Base-by-base conservation (phyloP, 2,329 filamentous ascomycete genomes). In the Fusarium newnesense region DNA sequence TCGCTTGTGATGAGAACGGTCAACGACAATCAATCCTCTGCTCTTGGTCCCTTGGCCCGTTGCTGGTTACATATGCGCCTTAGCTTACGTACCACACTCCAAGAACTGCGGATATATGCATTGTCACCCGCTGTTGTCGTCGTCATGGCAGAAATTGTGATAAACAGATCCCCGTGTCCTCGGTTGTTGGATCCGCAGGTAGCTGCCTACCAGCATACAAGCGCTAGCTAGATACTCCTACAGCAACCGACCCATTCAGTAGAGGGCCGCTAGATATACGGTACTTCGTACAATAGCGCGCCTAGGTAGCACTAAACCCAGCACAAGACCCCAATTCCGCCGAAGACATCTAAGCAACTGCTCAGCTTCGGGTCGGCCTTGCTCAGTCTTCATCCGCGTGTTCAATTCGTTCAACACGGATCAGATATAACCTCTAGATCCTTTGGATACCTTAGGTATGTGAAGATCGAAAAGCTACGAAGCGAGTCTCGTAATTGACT, bases 131-230 rank as follows among this genome's bases (percentile, higher is more conserved):
- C 49, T 34, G 54, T 54, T 57, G 67, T 58, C 63, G 67, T 65
- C 70, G 67, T 74, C 63, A 69, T 74, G 71, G 52, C 71, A 74
- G 69, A 74, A 74, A 74, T 74, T 74, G 62, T 46, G 71, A 72
- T 74, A 47, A 61, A 43, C 64, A 62, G 52, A 72, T 72, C 71
- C 67, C 71, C 67, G 59, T 72, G 54, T 59, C 44, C 28, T 69
- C 8, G 60, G 37, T 50, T 46, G 24, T 57, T 64, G 30, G 60
- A 68, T 69, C 63, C 67, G 40, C 59, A 52, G 18, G 21, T 21
- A 43, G 19, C 43, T 43, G 40, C 42, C 54, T 69, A 42, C 40
- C 32, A 36, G 19, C 30, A 32, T 59, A 44, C 24, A 24, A 24
- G 24, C 24, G 24, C 24, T 24, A 24, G 24, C 24, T 24, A 24